phyloP scores from a whole-genome alignment of 768 basidiomycete species.

The Suillus subaureus region DNA sequence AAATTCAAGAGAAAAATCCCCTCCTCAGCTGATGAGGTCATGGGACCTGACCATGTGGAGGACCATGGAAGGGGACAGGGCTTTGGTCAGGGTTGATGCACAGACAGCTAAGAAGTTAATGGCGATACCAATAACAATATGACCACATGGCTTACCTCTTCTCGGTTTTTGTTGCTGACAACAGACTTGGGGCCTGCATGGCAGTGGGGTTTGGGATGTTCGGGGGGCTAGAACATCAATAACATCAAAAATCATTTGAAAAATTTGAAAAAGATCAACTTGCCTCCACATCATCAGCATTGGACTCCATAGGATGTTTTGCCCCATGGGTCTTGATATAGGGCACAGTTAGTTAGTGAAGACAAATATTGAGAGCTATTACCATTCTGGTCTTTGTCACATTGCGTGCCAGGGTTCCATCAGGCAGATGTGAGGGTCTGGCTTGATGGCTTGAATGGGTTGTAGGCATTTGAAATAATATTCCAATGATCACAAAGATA shows the following conservation, averaged over 20 bases:
- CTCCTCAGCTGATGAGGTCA: constrained; percentile 1
- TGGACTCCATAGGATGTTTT: background rate
- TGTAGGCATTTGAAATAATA: no score
- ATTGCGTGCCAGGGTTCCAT: no score
- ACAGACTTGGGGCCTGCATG: background rate
- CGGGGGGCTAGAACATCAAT: no score
- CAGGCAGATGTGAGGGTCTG: no score
- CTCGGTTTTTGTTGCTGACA: background rate
- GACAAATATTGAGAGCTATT: background rate
- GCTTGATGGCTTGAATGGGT: no score
- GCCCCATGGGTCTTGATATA: background rate
- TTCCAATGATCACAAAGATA: no score
- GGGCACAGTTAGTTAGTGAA: background rate
- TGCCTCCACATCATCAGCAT: background rate
- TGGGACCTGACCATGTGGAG: background rate
- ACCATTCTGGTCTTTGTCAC: background rate
- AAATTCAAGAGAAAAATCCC: background rate
- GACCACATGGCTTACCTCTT: background rate
- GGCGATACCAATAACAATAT: background rate
- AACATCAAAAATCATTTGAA: background rate
- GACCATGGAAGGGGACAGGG: background rate
- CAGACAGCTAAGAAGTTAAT: background rate
- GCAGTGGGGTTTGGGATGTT: no score
- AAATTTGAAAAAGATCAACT: background rate
- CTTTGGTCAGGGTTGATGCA: background rate